Percentiles rank a stretch among this genome's conserved stretches.
Conservation (phyloP, 306 rosid genomes). For the Castanea crenata region DNA sequence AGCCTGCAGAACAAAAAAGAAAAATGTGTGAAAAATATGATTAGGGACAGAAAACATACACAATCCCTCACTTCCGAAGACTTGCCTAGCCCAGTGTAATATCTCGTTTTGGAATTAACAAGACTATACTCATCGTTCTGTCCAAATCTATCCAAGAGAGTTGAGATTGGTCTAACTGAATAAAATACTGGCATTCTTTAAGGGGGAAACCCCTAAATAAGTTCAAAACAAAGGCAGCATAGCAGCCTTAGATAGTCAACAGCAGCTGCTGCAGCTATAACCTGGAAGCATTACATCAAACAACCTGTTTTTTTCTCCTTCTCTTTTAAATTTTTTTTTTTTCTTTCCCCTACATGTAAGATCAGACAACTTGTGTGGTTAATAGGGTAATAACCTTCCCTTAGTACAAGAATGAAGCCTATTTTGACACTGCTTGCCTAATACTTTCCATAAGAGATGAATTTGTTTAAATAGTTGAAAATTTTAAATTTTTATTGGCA, state of each 20-base stretch:
- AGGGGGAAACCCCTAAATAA: background rate
- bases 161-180: background rate
- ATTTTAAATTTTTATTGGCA: background rate
- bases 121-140: background rate
- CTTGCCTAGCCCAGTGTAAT: background rate
- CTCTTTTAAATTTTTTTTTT: too few species aligned
- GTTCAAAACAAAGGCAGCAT: background rate
- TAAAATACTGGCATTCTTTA: background rate
- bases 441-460: background rate
- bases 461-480: background rate
- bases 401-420: background rate
- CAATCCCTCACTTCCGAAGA: background rate
- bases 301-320: background rate
- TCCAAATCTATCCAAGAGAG: background rate
- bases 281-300: background rate
- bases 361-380: background rate
- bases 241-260: background rate
- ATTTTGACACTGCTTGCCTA: background rate
- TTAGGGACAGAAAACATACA: background rate
- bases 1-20: constrained; percentile 48
- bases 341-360: too few species aligned
- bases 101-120: background rate
- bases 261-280: background rate
- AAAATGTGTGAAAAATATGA: background rate
- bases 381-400: background rate